These are phyloP conservation scores for Emergomyces pasteurianus DNA, from an alignment of 2,329 filamentous ascomycete species.

Conservation along the genomic window DNA sequence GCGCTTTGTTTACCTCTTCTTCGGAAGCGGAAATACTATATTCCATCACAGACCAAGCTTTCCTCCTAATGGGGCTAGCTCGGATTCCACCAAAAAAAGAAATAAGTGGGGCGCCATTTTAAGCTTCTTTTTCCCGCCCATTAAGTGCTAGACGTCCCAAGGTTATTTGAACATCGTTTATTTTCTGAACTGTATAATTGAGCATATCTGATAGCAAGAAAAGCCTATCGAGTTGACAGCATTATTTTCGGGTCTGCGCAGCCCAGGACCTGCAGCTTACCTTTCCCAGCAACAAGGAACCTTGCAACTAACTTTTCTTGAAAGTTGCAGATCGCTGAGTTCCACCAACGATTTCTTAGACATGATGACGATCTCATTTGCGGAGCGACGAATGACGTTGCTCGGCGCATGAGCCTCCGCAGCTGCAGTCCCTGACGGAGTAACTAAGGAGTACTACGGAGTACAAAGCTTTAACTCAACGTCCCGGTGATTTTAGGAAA, in stretches of 20 bases:
- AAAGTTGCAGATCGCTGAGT: not conserved
- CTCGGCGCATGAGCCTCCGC: not conserved
- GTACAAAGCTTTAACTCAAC: not conserved
- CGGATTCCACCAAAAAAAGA: not conserved
- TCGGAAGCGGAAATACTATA: not conserved
- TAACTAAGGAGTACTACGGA: no score
- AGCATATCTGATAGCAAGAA: not conserved
- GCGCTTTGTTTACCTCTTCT: conserved; percentile 9
- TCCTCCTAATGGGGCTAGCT: not conserved
- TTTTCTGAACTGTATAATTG: not conserved
- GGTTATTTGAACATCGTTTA: not conserved
- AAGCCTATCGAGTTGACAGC: not conserved
- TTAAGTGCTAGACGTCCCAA: not conserved
- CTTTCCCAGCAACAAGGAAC: not conserved
- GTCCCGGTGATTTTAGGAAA: not conserved
- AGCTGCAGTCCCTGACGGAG: no score
- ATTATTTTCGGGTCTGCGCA: not conserved
- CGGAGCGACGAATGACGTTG: not conserved
- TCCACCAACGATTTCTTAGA: not conserved
- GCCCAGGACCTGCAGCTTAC: not conserved
- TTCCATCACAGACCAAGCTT: not conserved
- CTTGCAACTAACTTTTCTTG: not conserved
- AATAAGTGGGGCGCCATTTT: not conserved
- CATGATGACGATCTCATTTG: not conserved
- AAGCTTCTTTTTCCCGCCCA: not conserved